Evolutionary conservation across 164 flowering plant species (phyloP).

Genomic region (Dillenia turbinata): DNA sequence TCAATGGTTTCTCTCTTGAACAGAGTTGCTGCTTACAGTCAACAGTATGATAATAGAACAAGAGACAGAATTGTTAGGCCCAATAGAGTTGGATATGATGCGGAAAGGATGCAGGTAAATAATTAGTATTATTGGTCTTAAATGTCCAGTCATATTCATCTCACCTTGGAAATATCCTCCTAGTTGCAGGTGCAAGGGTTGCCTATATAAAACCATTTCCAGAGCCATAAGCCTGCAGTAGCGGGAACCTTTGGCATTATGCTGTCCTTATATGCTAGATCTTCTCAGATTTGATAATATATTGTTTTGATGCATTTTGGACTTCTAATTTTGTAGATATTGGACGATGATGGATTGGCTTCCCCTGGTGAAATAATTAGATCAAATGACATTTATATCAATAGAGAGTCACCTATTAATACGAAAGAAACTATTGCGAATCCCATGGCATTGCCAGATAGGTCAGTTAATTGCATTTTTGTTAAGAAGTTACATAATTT

Average conservation of each 20-base stretch:
- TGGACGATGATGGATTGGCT: constrained; percentile 95
- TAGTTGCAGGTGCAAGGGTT: too few species aligned
- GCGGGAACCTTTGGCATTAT: too few species aligned
- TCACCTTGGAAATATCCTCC: too few species aligned
- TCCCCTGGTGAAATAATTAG: constrained; percentile 85
- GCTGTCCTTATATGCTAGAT: too few species aligned
- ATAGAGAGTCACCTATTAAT: constrained; percentile 51
- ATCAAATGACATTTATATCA: constrained; percentile 53
- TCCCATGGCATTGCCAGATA: constrained; percentile 38
- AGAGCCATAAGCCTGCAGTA: too few species aligned
- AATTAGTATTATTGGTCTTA: too few species aligned
- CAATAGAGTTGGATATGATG: constrained; percentile 27
- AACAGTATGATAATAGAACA: constrained; percentile 48
- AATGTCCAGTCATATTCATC: too few species aligned
- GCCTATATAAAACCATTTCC: too few species aligned
- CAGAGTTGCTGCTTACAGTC: constrained; percentile 46
- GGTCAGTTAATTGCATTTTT: constrained; percentile 27
- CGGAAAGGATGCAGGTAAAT: constrained; percentile 58
- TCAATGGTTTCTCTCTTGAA: constrained; percentile 1
- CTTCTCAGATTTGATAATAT: too few species aligned
- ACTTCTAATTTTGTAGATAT: constrained; percentile 32
- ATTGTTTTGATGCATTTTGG: too few species aligned
- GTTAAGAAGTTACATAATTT: neutral
- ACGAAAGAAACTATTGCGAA: constrained; percentile 18
- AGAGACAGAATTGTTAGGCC: constrained; percentile 68